These are phyloP conservation scores for Hibiscus mutabilis DNA, from an alignment of 345 rosid species.

Conservation along the genomic window DNA sequence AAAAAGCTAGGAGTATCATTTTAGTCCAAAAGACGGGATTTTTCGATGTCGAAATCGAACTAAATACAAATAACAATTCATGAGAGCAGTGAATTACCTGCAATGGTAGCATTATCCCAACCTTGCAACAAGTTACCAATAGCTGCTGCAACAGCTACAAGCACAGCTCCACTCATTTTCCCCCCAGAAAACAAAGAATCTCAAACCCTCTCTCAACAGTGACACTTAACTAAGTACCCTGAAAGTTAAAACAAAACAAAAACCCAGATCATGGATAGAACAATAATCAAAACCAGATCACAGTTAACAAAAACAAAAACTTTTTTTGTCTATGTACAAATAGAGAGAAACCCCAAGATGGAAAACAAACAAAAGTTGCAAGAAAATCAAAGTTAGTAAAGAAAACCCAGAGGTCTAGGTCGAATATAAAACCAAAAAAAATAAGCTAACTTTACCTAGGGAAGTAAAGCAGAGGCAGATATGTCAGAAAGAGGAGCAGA, in stretches of 20 bases:
- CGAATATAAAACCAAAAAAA: conserved; percentile 16
- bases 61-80: not conserved
- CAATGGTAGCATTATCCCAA: conserved; percentile 98
- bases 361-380: not conserved
- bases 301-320: conserved; percentile 14
- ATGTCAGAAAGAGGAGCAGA: conserved; percentile 5
- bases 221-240: conserved; percentile 23
- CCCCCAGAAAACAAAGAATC: conserved; percentile 16
- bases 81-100: conserved; percentile 43
- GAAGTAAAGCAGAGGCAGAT: conserved; percentile 19
- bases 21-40: not conserved
- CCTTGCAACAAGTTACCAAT: conserved; percentile 96
- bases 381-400: not conserved
- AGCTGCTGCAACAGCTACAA: conserved; percentile 87
- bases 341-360: conserved; percentile 11
- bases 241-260: conserved; percentile 9
- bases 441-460: conserved; percentile 17
- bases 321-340: conserved; percentile 6
- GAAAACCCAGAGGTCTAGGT: conserved; percentile 28
- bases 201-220: conserved; percentile 13
- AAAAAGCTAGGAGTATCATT: conserved; percentile 6
- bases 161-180: conserved; percentile 78
- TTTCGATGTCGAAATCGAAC: not conserved
- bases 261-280: conserved; percentile 20
- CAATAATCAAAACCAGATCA: conserved; percentile 11